Percentiles rank a stretch among this genome's conserved stretches.
These are phyloP conservation scores for Ophiostoma populinum DNA, from an alignment of 2,329 filamentous ascomycete species.

Conservation along the genomic window DNA sequence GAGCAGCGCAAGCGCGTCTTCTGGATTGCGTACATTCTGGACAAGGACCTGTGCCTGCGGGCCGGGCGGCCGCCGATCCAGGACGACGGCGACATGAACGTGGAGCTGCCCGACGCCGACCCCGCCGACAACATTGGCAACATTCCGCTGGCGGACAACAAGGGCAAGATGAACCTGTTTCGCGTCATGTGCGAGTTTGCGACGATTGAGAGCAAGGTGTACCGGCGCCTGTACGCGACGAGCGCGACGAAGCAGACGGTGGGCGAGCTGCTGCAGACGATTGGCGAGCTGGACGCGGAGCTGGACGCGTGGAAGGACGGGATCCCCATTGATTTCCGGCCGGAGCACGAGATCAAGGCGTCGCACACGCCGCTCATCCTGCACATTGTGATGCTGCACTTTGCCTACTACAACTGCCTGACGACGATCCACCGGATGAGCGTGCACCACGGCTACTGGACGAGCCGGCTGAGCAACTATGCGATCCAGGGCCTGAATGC, in stretches of 20 bases:
- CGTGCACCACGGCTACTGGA: constrained; percentile 96
- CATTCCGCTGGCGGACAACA: constrained; percentile 75
- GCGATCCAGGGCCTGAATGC: constrained; percentile 90
- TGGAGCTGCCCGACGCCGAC: constrained; percentile 81
- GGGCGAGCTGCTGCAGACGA: constrained; percentile 84
- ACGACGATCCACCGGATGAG: constrained; percentile 98
- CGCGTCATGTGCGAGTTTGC: constrained; percentile 82
- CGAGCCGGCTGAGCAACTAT: constrained; percentile 81
- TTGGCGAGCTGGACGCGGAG: constrained; percentile 79
- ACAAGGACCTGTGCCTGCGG: constrained; percentile 44
- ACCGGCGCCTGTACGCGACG: constrained; percentile 82
- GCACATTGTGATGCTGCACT: constrained; percentile 86
- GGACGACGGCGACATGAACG: constrained; percentile 69
- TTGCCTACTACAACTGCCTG: constrained; percentile 93
- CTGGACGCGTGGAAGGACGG: constrained; percentile 92
- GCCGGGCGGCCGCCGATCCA: constrained; percentile 43
- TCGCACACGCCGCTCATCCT: constrained; percentile 85
- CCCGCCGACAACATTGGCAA: constrained; percentile 88
- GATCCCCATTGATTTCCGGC: constrained; percentile 91
- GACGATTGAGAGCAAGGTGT: constrained; percentile 83
- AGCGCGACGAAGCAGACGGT: constrained; percentile 83
- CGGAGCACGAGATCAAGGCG: constrained; percentile 88
- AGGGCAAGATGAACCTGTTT: constrained; percentile 89
- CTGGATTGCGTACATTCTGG: constrained; percentile 48
- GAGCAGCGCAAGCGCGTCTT: constrained; percentile 63